Evolutionary conservation across 805 yeast genomes (phyloP).

Genomic region (Ogataea pignaliae): DNA sequence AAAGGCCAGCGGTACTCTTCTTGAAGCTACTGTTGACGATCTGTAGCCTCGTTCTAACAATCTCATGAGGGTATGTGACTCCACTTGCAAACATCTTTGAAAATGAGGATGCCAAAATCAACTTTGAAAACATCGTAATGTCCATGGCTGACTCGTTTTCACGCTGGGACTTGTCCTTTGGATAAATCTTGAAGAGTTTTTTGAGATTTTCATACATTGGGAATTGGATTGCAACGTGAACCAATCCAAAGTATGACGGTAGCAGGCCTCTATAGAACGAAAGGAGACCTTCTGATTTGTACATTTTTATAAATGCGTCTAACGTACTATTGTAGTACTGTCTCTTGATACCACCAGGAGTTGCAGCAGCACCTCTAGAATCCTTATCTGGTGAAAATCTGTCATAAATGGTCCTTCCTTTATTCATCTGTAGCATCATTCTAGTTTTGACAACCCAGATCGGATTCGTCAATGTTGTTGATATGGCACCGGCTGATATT

Average conservation of each 20-base stretch:
- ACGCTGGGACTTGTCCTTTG: conserved; percentile 4
- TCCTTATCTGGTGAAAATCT: conserved; percentile 21
- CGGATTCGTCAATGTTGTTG: conserved; percentile 85
- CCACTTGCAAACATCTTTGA: conserved; percentile 88
- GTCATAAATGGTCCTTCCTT: conserved; percentile 36
- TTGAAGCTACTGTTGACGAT: conserved; percentile 34
- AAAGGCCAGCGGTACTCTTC: conserved; percentile 19
- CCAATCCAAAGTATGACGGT: conserved; percentile 84
- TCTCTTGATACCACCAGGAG: conserved; percentile 16
- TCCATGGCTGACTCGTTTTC: conserved; percentile 6
- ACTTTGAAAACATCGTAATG: conserved; percentile 31
- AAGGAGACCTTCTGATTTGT: conserved; percentile 66
- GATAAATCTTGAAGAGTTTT: conserved; percentile 33
- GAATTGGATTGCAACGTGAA: conserved; percentile 95
- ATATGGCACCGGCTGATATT: conserved; percentile 80
- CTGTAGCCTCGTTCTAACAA: conserved; percentile 87
- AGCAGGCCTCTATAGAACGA: conserved; percentile 87
- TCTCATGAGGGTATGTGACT: conserved; percentile 93
- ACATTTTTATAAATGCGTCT: conserved; percentile 82
- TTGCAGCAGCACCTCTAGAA: conserved; percentile 15
- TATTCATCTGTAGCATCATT: conserved; percentile 76
- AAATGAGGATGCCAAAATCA: conserved; percentile 64
- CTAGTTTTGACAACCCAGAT: conserved; percentile 98
- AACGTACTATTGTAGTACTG: conserved; percentile 66
- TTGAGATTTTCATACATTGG: conserved; percentile 88